Evolutionary conservation across 495 filamentous ascomycete species (phyloP), one percentile per base, ranked within the genome.

Genomic region (Letharia lupina): DNA sequence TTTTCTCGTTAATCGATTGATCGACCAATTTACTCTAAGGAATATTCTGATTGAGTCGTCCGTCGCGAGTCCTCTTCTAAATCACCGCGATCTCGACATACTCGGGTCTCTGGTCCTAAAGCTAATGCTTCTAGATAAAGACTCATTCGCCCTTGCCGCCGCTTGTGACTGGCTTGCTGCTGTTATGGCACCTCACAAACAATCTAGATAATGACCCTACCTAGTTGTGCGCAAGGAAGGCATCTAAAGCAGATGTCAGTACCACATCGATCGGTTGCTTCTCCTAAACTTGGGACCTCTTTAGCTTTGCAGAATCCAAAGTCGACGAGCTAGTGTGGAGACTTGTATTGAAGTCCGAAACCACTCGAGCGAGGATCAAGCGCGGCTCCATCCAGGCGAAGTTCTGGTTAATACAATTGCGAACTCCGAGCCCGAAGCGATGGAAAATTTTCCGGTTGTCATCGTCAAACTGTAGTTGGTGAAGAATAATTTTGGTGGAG

Each of bases 391-490:
- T 73, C 37, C 78, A 81, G 60, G 78, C 76, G 48, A 80, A 70
- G 66, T 82, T 84, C 68, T 76, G 73, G 42, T 85, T 86, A 50
- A 88, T 75, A 64, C 86, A 88, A 69, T 86, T 84, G n/a, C 87
- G 73, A 4, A 81, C 77, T 0, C 87, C 86, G 37, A 81, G n/a
- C 39, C 77, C 76, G 65, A 88, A 89, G 3, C 85, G 83, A 65
- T 83, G 23, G 79, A 81, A 73, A 0, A 86, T 75, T 23, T 50
- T 33, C 20, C 35, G 50, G 11, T 60, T 37, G 18, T 60, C 35
- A 42, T 37, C 23, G 37, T 35, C 31, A 41, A 42, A 41, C 42
- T 37, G 23, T 13, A 37, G 58, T 44, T 39, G 58, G 20, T 5
- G 58, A 23, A 39, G n/a, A 20, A 2, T 1, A 40, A 6, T 28